phyloP scores from a whole-genome alignment of 345 rosid genomes.

The Eutrema heterophyllum region DNA sequence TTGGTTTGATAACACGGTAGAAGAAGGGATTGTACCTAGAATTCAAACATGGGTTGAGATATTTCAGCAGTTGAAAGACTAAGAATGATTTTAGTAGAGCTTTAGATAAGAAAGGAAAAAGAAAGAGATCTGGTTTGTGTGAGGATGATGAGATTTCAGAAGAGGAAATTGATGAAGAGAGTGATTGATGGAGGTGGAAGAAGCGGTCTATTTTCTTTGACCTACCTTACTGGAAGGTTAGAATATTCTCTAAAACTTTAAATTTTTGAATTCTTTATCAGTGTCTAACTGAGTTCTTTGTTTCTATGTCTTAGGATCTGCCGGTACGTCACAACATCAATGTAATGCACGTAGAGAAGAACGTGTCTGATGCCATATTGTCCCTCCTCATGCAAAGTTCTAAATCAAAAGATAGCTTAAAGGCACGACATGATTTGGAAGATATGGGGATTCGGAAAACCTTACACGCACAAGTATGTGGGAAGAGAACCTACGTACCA shows the following conservation, averaged over 20 bases:
- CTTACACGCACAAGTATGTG: no score
- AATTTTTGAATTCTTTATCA: neutral
- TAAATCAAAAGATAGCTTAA: no score
- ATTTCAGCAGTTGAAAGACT: neutral
- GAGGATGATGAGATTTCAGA: neutral
- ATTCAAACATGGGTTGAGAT: neutral
- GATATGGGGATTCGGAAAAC: no score
- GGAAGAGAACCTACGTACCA: no score
- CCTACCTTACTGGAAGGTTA: neutral
- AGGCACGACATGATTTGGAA: no score
- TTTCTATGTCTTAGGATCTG: neutral
- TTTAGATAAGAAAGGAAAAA: neutral
- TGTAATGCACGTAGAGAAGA: neutral
- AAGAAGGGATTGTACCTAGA: neutral
- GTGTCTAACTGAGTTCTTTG: neutral
- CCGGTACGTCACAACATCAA: neutral
- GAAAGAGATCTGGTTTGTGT: neutral
- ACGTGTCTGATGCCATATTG: neutral
- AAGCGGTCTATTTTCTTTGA: neutral
- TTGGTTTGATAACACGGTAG: neutral
- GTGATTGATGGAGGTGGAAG: neutral
- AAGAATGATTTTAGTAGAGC: neutral
- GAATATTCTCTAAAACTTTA: neutral
- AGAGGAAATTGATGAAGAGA: neutral
- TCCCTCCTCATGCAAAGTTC: neutral